Base-by-base conservation (phyloP, 306 rosid species). In the Sicyos baderoa region DNA sequence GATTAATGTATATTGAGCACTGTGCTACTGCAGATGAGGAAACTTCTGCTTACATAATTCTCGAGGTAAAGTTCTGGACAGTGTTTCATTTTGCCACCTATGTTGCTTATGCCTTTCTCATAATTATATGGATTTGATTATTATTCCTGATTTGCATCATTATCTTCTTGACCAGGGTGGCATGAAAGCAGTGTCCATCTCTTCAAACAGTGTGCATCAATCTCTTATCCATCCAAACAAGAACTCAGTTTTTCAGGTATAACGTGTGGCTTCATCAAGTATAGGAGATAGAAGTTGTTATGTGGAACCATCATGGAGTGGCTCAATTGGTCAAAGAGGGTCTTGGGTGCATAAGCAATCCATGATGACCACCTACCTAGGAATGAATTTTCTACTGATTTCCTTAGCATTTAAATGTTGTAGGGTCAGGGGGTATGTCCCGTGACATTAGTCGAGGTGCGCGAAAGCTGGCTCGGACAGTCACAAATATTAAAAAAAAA, bases 161-260 rank as follows among this genome's bases (percentile, higher is more conserved):
- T 6, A 13, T 68, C 57, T 10, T 75, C 79, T 61, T 85, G 68
- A 74, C 93, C 91, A 94, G 99, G 88, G 76, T 77, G 87, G 73
- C 48, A 72, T 76, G 13, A 79, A 86, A 70, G 81, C 80, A 4
- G 85, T 76, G 35, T 80, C 74, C 77, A 81, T 71, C 72, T 80
- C 78, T 61, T 81, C 86, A 45, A 80, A 79, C 55, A 72, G 75
- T 29, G 76, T 64, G 8, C 76, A 69, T 49, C 81, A 65, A 68
- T 84, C 90, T n/a, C 83, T 82, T 74, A 78, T 88, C 75, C 91
- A 91, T 51, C 78, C 75, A 44, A 71, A 80, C 60, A 90, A 90
- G 68, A 81, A 77, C 60, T 78, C 86, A 52, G 64, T 86, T 72
- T 88, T 85, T 79, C 87, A 85, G 97, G 99, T 94, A 86, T 77